Evolutionary conservation across 305 asterid species (phyloP), one percentile per base, ranked within the genome.

Genomic region (Stenogyne calaminthoides): DNA sequence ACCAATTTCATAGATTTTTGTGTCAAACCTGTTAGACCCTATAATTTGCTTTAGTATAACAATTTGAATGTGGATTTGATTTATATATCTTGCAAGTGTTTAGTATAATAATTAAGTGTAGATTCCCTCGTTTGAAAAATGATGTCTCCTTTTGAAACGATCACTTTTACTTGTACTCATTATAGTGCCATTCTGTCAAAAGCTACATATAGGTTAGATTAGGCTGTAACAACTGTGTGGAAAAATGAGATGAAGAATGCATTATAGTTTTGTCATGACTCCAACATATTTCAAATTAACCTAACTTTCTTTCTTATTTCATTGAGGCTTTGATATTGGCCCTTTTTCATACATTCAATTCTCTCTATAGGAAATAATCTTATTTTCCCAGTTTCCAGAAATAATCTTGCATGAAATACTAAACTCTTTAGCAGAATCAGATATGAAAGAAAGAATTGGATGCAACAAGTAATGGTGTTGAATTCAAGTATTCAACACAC

Each of bases 191-290:
- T 58, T 58, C 32, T 57, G 74, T 75, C 69, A 67, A 67, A 64
- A 44, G 56, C 66, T 49, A 61, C 18, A 22, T 5, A 46, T 5
- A 46, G 54, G 9, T 46, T 18, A 27, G 69, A 29, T 22, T 72
- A 60, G 64, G 79, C 52, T 5, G 44, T 62, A 76, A 76, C 75
- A 14, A 76, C 79, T 76, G 19, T 52, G 25, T 64, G 42, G 42
- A 47, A 65, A 77, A 71, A 39, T 25, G 72, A 12, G 62, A 4
- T 32, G 1, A 32, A 39, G 12, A 39, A 37, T 8, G 27, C 49
- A 61, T 4, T 9, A 10, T 18, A 36, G 25, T 58, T 62, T 10
- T 54, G 62, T 63, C 61, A 32, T 47, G 16, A 47, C 47, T 36
- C 16, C 19, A 44, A 51, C 25, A 69, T 36, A 55, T 29, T 66